phyloP scores from a whole-genome alignment of 1,284 basidiomycete genomes.

The Gymnopus androsaceus region DNA sequence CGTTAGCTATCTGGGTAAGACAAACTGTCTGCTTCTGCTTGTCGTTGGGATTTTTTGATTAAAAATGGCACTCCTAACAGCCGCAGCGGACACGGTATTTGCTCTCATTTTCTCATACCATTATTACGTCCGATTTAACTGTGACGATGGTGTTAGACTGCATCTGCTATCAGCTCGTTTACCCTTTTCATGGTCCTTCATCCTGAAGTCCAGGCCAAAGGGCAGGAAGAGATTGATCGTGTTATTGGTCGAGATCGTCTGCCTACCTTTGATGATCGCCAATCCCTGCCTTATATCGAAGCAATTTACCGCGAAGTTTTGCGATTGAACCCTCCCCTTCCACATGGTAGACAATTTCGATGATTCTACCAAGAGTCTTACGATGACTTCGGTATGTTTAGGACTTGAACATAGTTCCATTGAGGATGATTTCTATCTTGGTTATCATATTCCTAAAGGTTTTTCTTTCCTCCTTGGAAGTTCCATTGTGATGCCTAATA shows the following conservation, averaged over 20 bases:
- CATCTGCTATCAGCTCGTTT: constrained; percentile 40
- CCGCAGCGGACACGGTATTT: constrained; percentile 33
- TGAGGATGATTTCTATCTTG: constrained; percentile 7
- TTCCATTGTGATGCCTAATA: neutral
- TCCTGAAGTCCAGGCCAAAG: constrained; percentile 43
- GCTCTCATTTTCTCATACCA: too few relatives aligned
- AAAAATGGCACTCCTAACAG: constrained; percentile 11
- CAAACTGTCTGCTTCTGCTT: too few relatives aligned
- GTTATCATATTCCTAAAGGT: constrained; percentile 13
- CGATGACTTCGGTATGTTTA: neutral
- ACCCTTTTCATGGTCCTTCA: constrained; percentile 44
- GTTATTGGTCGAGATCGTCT: constrained; percentile 51
- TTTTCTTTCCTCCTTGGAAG: neutral
- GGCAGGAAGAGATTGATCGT: constrained; percentile 54
- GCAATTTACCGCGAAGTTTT: constrained; percentile 46
- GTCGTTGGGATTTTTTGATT: neutral
- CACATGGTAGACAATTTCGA: neutral
- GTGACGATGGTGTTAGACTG: constrained; percentile 25
- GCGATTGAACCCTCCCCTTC: constrained; percentile 28
- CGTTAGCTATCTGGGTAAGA: constrained; percentile 1
- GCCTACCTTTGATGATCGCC: constrained; percentile 51
- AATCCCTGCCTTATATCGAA: constrained; percentile 49
- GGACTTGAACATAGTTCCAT: constrained; percentile 2
- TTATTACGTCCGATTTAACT: neutral
- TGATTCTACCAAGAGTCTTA: neutral